These are phyloP conservation scores for Jamesozyma gamospora DNA, from an alignment of 805 yeast species.

Conservation along the genomic window DNA sequence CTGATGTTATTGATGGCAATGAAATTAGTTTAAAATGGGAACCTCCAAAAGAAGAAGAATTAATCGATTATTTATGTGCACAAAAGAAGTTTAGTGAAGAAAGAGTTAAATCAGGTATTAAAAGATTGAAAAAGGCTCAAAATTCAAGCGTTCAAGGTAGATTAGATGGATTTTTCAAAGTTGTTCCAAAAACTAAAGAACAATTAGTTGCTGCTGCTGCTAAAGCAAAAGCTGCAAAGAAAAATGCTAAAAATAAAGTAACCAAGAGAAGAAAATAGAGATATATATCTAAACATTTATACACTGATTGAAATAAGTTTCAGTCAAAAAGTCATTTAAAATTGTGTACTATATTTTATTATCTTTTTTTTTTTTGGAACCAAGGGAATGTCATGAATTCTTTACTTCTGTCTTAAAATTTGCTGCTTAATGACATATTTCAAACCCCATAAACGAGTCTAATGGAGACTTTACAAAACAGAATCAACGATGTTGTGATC, in stretches of 20 bases:
- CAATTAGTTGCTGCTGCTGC: constrained; percentile 31
- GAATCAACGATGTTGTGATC: too few species aligned
- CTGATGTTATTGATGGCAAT: constrained; percentile 60
- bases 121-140: constrained; percentile 70
- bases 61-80: constrained; percentile 70
- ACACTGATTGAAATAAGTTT: too few species aligned
- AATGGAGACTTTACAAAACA: too few species aligned
- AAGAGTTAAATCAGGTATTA: constrained; percentile 79
- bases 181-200: constrained; percentile 42
- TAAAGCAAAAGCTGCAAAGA: constrained; percentile 24
- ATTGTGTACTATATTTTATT: too few species aligned
- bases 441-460: too few species aligned
- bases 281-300: too few species aligned
- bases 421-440: too few species aligned
- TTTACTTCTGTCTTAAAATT: too few species aligned
- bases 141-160: constrained; percentile 86
- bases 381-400: too few species aligned
- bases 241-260: constrained; percentile 17
- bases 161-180: constrained; percentile 83
- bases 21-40: constrained; percentile 72
- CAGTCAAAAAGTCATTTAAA: too few species aligned
- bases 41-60: constrained; percentile 79
- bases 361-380: too few species aligned
- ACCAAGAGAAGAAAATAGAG: constrained; percentile 14
- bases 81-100: constrained; percentile 92